phyloP scores from a whole-genome alignment of 371 early-diverging fungal genomes.

The Actinomortierella ambigua region DNA sequence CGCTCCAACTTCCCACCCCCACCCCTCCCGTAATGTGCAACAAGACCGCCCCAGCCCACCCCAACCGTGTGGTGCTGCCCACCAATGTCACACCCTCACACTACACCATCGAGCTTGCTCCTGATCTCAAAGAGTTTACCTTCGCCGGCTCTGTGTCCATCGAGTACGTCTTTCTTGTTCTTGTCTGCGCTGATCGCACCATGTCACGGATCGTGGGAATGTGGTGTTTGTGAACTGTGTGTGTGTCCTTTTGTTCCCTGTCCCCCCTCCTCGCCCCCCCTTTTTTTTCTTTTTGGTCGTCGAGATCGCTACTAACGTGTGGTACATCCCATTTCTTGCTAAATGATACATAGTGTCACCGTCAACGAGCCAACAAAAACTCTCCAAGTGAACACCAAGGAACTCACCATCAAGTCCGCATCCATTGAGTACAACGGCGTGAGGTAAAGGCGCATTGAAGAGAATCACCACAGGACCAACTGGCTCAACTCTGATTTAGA shows the following conservation, averaged over 20 bases:
- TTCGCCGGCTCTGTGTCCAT: slow-evolving; percentile 63
- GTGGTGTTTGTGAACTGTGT: neutral
- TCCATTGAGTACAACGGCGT: slow-evolving; percentile 18
- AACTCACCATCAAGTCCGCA: slow-evolving; percentile 50
- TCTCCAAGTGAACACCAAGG: slow-evolving; percentile 67
- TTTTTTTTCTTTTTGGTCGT: neutral
- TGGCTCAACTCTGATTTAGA: too few relatives aligned
- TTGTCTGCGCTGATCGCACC: neutral
- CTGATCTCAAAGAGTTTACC: slow-evolving; percentile 69
- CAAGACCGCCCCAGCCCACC: slow-evolving; percentile 39
- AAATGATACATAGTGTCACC: slow-evolving; percentile 44
- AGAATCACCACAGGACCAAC: too few relatives aligned
- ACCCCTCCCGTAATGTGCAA: slow-evolving; percentile 35
- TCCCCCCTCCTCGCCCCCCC: neutral
- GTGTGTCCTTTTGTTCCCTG: neutral
- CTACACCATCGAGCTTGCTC: slow-evolving; percentile 74
- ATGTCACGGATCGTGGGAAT: neutral
- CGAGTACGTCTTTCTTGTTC: slow-evolving; percentile 24
- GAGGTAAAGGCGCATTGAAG: too few relatives aligned
- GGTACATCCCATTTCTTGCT: too few relatives aligned
- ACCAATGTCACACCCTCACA: slow-evolving; percentile 72
- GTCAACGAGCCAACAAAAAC: slow-evolving; percentile 58
- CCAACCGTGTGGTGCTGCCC: slow-evolving; percentile 71
- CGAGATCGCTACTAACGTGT: too few relatives aligned
- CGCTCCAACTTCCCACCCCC: slow-evolving; percentile 5